phyloP scores from a whole-genome alignment of 2,329 filamentous ascomycete genomes.

The Periconia sp. region DNA sequence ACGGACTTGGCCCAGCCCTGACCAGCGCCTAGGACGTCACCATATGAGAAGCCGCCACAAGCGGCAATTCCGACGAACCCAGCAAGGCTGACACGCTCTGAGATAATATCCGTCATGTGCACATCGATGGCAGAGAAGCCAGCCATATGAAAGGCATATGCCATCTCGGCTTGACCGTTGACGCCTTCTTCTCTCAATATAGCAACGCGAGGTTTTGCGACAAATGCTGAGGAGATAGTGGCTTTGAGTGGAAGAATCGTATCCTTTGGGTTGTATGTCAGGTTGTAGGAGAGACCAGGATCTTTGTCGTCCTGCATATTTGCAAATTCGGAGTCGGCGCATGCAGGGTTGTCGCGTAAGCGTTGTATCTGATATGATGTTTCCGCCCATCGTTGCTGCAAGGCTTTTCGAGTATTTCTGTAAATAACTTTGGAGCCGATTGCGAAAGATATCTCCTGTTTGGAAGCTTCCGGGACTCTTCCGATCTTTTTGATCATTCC shows the following conservation, averaged over 20 bases:
- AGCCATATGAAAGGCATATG: slow-evolving; percentile 89
- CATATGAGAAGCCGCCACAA: slow-evolving; percentile 97
- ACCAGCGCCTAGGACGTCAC: slow-evolving; percentile 90
- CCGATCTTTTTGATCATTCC: slow-evolving; percentile 86
- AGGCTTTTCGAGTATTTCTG: slow-evolving; percentile 69
- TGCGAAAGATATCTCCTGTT: slow-evolving; percentile 79
- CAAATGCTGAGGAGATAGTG: slow-evolving; percentile 66
- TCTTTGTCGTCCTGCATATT: slow-evolving; percentile 76
- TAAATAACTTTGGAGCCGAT: slow-evolving; percentile 73
- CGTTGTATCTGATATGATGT: slow-evolving; percentile 93
- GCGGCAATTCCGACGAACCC: slow-evolving; percentile 88
- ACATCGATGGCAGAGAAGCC: slow-evolving; percentile 93
- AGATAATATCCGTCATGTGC: slow-evolving; percentile 92
- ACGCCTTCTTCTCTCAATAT: slow-evolving; percentile 95
- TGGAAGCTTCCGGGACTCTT: slow-evolving; percentile 69
- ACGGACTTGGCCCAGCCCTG: slow-evolving; percentile 96
- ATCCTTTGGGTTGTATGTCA: slow-evolving; percentile 81
- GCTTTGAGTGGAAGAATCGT: slow-evolving; percentile 73
- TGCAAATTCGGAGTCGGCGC: slow-evolving; percentile 82
- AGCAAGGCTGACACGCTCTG: slow-evolving; percentile 77
- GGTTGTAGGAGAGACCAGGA: slow-evolving; percentile 82
- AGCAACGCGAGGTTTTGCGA: slow-evolving; percentile 76
- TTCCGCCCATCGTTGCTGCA: slow-evolving; percentile 87
- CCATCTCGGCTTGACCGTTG: slow-evolving; percentile 97
- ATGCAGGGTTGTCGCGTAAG: slow-evolving; percentile 84